Evolutionary conservation across 208 protist species (phyloP).

Genomic region (Wallacemonas sp.): DNA sequence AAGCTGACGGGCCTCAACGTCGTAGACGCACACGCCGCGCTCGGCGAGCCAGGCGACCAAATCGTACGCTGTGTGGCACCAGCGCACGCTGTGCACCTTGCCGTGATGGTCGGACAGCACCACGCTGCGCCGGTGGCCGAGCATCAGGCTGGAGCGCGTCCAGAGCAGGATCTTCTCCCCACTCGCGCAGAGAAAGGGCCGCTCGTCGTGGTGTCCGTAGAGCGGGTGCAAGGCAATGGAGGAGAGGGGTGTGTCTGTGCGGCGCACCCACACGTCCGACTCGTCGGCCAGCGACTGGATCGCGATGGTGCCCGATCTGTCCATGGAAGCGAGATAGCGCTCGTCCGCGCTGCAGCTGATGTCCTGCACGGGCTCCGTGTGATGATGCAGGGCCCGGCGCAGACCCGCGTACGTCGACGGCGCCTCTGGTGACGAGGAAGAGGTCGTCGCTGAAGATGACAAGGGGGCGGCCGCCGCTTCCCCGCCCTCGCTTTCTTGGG

Average conservation of each 20-base stretch:
- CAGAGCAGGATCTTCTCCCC: constrained; percentile 54
- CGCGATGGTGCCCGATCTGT: constrained; percentile 53
- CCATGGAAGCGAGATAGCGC: constrained; percentile 51
- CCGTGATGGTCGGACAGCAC: constrained; percentile 47
- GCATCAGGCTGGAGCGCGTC: constrained; percentile 42
- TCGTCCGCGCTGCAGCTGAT: constrained; percentile 47
- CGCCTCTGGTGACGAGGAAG: not conserved
- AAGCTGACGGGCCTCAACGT: constrained; percentile 16
- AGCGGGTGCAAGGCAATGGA: constrained; percentile 62
- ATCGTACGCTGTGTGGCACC: constrained; percentile 43
- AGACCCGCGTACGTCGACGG: not conserved
- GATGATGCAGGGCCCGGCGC: constrained; percentile 3
- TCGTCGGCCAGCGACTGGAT: constrained; percentile 41
- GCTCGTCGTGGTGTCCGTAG: constrained; percentile 50
- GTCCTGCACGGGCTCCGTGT: constrained; percentile 69
- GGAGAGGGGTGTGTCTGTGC: constrained; percentile 47
- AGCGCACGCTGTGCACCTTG: constrained; percentile 54
- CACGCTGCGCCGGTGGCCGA: constrained; percentile 45
- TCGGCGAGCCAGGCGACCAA: constrained; percentile 73
- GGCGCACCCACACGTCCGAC: constrained; percentile 39
- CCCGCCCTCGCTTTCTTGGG: not conserved
- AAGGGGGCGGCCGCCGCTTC: too few relatives aligned
- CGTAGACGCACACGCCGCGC: constrained; percentile 58
- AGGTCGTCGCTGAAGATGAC: not conserved
- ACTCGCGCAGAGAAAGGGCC: constrained; percentile 42